Base-by-base conservation (phyloP, 345 rosid species). In the Clausena lansium region DNA sequence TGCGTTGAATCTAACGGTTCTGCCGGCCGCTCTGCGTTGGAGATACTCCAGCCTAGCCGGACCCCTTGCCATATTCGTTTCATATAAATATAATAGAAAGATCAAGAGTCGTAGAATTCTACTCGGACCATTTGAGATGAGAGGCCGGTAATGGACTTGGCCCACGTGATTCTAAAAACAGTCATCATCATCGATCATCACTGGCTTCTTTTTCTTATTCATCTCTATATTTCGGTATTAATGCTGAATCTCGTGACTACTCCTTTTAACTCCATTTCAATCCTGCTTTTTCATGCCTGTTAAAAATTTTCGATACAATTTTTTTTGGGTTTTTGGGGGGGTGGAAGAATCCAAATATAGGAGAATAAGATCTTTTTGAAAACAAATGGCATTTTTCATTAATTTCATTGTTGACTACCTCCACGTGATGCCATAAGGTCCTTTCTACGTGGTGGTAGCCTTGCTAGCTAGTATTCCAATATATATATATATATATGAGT, bases 141-240 rank as follows among this genome's bases (percentile, higher is more conserved):
- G 24, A 76, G 57, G 67, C 55, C 36, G 78, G 75, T 39, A 47
- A 75, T 64, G 77, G 45, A 55, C 38, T 61, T 78, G 83, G 87
- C 83, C 84, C 90, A 80, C 86, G 50, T 77, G 62, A 79, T 76
- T 78, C 77, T 80, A 11, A 55, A 4, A 64, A 45, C 47, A 24
- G 14, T 47, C 70, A 15, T 65, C 65, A 57, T 62, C 52, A 71
- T 71, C 81, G 73, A 57, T 62, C 52, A 71, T 71, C 81, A 76
- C 38, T 54, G 65, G 76, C 54, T 67, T 58, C 41, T 38, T 45
- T 9, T 2, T 30, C 7, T 63, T 17, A 2, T 32, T 22, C 28
- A 15, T 30, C 20, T 5, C n/a, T n/a, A n/a, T n/a, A 64, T 17
- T 15, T 64, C 35, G 39, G 1, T 61, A 50, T 70, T 8, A 50